Conservation (phyloP, 1,284 basidiomycete genomes). For the Leccinum olivaceoglutinosum region DNA sequence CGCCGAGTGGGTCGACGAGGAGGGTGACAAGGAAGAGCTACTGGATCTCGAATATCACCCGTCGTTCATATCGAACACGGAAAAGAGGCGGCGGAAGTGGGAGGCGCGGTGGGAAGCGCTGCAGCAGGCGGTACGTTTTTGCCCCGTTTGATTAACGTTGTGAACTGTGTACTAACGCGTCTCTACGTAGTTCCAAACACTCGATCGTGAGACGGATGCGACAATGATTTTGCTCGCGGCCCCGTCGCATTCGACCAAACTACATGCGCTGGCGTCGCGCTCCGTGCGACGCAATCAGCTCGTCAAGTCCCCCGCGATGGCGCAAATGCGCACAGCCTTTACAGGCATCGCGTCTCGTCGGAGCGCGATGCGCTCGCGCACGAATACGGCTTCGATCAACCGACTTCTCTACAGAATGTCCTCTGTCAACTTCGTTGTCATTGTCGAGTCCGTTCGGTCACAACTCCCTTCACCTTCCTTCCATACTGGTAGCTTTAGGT, state of each 20-base stretch:
- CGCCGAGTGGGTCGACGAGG: no score
- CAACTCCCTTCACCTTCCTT: slow-evolving; percentile 74
- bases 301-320: slow-evolving; percentile 42
- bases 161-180: no score
- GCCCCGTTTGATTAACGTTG: no score
- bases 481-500: slow-evolving; percentile 84
- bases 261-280: slow-evolving; percentile 60
- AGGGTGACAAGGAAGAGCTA: no score
- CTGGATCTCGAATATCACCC: no score
- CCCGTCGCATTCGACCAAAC: slow-evolving; percentile 61
- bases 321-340: slow-evolving; percentile 51
- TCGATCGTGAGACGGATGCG: no score
- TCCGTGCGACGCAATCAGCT: slow-evolving; percentile 57
- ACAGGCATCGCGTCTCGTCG: slow-evolving; percentile 52
- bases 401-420: slow-evolving; percentile 58
- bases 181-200: no score
- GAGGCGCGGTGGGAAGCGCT: no score
- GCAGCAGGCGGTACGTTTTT: no score
- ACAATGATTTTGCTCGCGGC: slow-evolving; percentile 47
- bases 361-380: slow-evolving; percentile 40
- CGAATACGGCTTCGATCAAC: slow-evolving; percentile 42
- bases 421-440: slow-evolving; percentile 79
- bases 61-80: no score
- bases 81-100: no score
- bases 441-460: slow-evolving; percentile 78